Evolutionary conservation across 163 green algal genomes (phyloP), one percentile per base, ranked within the genome.

Genomic region (Scenedesmus sp.): DNA sequence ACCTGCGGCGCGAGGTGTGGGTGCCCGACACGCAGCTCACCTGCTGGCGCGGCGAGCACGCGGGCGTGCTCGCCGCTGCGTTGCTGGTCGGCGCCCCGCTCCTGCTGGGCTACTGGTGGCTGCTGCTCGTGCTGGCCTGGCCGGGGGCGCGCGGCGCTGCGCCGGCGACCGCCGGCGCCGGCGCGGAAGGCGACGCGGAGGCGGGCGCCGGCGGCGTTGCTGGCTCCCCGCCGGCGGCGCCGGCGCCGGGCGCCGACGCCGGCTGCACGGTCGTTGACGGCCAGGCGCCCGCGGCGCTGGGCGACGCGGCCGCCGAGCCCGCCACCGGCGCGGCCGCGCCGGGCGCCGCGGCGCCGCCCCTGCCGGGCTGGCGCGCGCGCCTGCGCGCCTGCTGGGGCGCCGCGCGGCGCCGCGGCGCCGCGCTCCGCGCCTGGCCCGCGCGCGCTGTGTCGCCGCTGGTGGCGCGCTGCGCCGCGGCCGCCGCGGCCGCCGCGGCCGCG

Each of bases 21-120:
- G 54, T 63, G 17, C 54, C 54, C 33, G 54, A 63, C 54, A 63
- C 34, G 54, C 54, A 63, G 54, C 24, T 63, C 26, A 26, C 33
- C 4, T 63, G 54, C 7, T 63, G 34, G 13, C 18, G 13, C 0
- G 54, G 54, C 11, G 26, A 63, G 24, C 54, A 63, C 18, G 34
- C 34, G 54, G 54, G n/a, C 5, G 54, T 63, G 54, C 26, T 28
- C 33, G 54, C 54, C 0, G 34, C 34, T 26, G 54, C 54, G 34
- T 26, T 28, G 9, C 34, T 63, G 11, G 2, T 63, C 4, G 54
- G 54, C 24, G 34, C 34, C 54, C 54, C 54, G 6, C 20, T 63
- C 26, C 54, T 63, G 11, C 26, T 28, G 20, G 54, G 7, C 7
- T 63, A 63, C 24, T 63, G 54, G 54, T 28, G 33, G 54, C 54